phyloP scores from a whole-genome alignment of 2,329 filamentous ascomycete genomes.

The Penicillium sp. region DNA sequence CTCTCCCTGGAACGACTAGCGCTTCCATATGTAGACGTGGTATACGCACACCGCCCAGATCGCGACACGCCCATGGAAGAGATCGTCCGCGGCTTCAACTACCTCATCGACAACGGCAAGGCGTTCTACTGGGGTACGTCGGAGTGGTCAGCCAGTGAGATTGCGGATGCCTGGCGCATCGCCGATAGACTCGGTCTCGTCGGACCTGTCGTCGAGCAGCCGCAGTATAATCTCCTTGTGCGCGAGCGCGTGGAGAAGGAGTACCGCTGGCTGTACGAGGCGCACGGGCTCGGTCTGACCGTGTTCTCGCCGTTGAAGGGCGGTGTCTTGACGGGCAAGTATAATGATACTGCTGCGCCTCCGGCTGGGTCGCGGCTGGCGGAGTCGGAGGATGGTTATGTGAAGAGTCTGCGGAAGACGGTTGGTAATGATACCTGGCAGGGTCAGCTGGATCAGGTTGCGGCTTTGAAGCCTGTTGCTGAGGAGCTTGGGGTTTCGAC shows the following conservation, averaged over 20 bases:
- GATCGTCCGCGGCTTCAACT: conserved; percentile 67
- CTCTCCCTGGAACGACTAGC: conserved; percentile 60
- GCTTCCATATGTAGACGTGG: conserved; percentile 66
- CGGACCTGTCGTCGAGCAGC: conserved; percentile 65
- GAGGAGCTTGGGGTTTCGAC: conserved; percentile 61
- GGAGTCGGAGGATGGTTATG: conserved; percentile 55
- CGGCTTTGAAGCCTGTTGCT: conserved; percentile 58
- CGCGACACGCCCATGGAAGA: conserved; percentile 68
- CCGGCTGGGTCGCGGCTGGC: conserved; percentile 58
- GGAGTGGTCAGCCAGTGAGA: conserved; percentile 65
- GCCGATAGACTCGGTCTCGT: conserved; percentile 61
- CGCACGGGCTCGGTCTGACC: conserved; percentile 60
- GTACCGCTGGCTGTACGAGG: conserved; percentile 59
- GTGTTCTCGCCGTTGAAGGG: conserved; percentile 60
- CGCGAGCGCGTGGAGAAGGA: conserved; percentile 64
- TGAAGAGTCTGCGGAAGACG: conserved; percentile 45
- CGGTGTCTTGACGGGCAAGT: conserved; percentile 65
- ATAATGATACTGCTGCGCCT: conserved; percentile 52
- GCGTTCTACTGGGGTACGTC: conserved; percentile 70
- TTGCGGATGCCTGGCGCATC: conserved; percentile 60
- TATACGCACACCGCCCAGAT: conserved; percentile 68
- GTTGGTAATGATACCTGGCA: conserved; percentile 43
- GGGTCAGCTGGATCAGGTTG: conserved; percentile 22
- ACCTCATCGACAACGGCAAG: conserved; percentile 65
- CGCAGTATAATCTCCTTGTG: conserved; percentile 62